These are phyloP conservation scores for Podaxis sp. DNA, from an alignment of 768 basidiomycete species.

Conservation along the genomic window DNA sequence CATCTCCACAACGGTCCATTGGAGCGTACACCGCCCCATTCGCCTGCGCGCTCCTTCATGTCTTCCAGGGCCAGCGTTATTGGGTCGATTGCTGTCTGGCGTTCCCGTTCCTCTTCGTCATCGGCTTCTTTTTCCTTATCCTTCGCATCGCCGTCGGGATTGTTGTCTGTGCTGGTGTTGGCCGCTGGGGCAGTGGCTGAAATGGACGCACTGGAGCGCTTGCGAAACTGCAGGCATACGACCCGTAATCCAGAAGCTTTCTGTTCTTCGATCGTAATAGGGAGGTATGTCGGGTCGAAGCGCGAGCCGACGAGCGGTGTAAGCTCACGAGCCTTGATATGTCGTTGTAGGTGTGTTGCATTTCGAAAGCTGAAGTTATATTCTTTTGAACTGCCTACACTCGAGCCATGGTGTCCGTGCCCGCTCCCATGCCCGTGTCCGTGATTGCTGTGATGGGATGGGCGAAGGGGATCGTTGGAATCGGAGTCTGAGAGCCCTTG, in stretches of 20 bases:
- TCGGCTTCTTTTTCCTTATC: neutral
- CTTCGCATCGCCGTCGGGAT: neutral
- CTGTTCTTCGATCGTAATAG: slow-evolving; percentile 11
- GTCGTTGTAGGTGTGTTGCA: neutral
- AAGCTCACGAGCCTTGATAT: slow-evolving; percentile 8
- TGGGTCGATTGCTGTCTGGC: slow-evolving; percentile 3
- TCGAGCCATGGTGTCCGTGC: neutral
- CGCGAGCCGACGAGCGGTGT: slow-evolving; percentile 14
- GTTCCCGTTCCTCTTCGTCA: neutral
- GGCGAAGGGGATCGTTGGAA: neutral
- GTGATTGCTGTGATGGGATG: neutral
- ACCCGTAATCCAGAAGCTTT: slow-evolving; percentile 11
- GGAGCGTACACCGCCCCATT: slow-evolving; percentile 9
- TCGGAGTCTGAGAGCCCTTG: neutral
- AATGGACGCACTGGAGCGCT: neutral
- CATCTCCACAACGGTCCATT: slow-evolving; percentile 9
- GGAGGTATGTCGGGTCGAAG: slow-evolving; percentile 13
- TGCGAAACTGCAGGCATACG: slow-evolving; percentile 13
- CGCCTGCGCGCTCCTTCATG: slow-evolving; percentile 5
- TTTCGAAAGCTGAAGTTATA: slow-evolving; percentile 11
- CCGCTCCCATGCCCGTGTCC: neutral
- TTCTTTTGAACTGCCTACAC: neutral
- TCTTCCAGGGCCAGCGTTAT: slow-evolving; percentile 1
- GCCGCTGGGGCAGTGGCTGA: neutral
- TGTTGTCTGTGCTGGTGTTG: neutral